Percentiles rank a stretch among this genome's conserved stretches.
Evolutionary conservation across 805 yeast species (phyloP).

Genomic region (Hermanozyma aechmeae): DNA sequence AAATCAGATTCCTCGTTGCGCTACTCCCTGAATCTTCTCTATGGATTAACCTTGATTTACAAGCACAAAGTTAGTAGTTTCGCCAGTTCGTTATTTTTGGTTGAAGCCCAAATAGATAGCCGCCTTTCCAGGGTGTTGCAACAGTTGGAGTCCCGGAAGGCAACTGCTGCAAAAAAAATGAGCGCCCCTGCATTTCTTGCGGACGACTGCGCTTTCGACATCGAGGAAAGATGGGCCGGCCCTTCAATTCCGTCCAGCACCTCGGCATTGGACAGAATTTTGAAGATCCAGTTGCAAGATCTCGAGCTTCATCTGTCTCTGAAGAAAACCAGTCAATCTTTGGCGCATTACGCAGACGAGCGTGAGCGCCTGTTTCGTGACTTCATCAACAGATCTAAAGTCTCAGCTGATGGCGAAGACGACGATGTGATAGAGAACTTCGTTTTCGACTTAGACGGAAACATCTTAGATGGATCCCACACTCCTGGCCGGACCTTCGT

Average conservation of each 20-base stretch:
- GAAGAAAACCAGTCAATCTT: background rate
- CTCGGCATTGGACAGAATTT: conserved; percentile 8
- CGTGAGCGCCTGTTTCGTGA: conserved; percentile 8
- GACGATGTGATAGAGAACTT: conserved; percentile 11
- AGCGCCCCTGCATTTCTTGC: too few relatives aligned
- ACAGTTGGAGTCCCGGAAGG: background rate
- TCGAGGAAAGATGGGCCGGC: too few relatives aligned
- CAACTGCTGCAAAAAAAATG: too few relatives aligned
- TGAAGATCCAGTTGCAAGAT: conserved; percentile 10
- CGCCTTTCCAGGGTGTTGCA: too few relatives aligned
- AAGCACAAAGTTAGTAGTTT: conserved; percentile 40
- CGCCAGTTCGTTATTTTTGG: too few relatives aligned
- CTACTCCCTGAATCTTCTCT: conserved; percentile 33
- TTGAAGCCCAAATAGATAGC: too few relatives aligned
- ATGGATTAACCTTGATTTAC: conserved; percentile 41
- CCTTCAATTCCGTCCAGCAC: conserved; percentile 13
- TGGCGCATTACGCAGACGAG: conserved; percentile 3
- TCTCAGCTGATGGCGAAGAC: conserved; percentile 3
- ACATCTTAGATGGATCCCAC: conserved; percentile 4
- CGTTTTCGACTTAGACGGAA: conserved; percentile 15
- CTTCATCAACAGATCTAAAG: conserved; percentile 8
- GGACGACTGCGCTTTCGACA: conserved; percentile 19
- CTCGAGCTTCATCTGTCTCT: conserved; percentile 4
- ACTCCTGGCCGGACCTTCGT: too few relatives aligned
- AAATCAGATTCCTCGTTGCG: too few relatives aligned